Conservation (phyloP, 2,329 filamentous ascomycete species). For the Arthrobotrys pseudoclavata region DNA sequence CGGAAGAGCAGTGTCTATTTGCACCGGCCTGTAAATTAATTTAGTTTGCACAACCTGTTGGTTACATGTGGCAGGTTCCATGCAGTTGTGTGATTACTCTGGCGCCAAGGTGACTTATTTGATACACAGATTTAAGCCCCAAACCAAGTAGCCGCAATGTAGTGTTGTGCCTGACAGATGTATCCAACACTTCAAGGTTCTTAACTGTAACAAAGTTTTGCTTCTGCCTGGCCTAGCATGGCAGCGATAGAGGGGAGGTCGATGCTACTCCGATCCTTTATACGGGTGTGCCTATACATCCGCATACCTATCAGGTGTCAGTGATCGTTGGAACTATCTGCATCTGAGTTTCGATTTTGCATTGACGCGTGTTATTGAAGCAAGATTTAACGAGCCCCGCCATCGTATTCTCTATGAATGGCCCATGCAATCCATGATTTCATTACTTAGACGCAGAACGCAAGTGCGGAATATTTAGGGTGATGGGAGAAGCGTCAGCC, state of each 20-base stretch:
- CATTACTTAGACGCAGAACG: conserved; percentile 33
- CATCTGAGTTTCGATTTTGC: conserved; percentile 9
- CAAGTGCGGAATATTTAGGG: conserved; percentile 29
- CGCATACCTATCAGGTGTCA: conserved; percentile 2
- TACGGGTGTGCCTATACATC: not conserved
- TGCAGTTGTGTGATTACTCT: conserved; percentile 39
- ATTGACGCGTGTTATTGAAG: conserved; percentile 13
- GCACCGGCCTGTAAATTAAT: conserved; percentile 7
- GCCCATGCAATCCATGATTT: conserved; percentile 29
- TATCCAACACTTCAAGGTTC: conserved; percentile 38
- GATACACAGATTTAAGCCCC: conserved; percentile 13
- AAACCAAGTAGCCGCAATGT: conserved; percentile 21
- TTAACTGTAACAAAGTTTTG: conserved; percentile 21
- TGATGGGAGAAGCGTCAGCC: conserved; percentile 50
- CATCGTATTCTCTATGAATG: conserved; percentile 36
- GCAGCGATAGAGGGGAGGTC: conserved; percentile 3
- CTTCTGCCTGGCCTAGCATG: conserved; percentile 35
- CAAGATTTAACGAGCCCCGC: conserved; percentile 27
- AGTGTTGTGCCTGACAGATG: conserved; percentile 36
- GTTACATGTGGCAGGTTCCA: conserved; percentile 26
- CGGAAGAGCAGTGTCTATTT: not conserved
- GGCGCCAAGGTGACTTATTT: conserved; percentile 39
- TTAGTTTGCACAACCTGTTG: conserved; percentile 5
- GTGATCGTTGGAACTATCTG: conserved; percentile 21
- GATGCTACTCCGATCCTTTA: conserved; percentile 27